A percentile compares a stretch with the other conserved stretches of the same genome.
phyloP scores from a whole-genome alignment of 192 early-diverging fungal species.

The Backusella westeae region DNA sequence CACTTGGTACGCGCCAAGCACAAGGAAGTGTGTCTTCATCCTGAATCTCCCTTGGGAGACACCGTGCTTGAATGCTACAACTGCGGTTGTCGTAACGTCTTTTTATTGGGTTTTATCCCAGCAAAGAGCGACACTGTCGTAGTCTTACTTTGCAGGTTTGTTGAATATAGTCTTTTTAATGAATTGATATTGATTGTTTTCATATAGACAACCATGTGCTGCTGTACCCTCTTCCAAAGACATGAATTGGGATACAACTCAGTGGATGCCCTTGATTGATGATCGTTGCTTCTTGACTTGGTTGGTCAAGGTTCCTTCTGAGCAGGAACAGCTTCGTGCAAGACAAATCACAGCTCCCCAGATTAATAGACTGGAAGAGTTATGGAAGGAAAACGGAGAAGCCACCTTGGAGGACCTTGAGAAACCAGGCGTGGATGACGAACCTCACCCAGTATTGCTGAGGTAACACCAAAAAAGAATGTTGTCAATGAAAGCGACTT shows the following conservation, averaged over 20 bases:
- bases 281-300: constrained; percentile 93
- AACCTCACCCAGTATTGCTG: constrained; percentile 80
- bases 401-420: constrained; percentile 82
- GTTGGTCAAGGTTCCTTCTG: constrained; percentile 89
- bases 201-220: constrained; percentile 82
- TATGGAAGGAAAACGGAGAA: constrained; percentile 79
- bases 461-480: constrained; percentile 38
- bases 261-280: constrained; percentile 96
- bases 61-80: constrained; percentile 97
- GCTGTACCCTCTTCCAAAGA: constrained; percentile 88
- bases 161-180: neutral
- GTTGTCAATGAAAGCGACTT: neutral
- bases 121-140: constrained; percentile 98
- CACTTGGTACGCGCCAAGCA: constrained; percentile 93
- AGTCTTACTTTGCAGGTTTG: constrained; percentile 89
- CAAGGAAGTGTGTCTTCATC: constrained; percentile 93
- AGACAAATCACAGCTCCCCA: constrained; percentile 80
- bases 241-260: constrained; percentile 92
- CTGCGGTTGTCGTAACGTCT: constrained; percentile 93
- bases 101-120: constrained; percentile 96
- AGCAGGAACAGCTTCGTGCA: constrained; percentile 80
- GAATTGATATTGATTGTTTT: neutral
- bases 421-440: constrained; percentile 79
- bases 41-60: constrained; percentile 91
- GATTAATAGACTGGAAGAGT: constrained; percentile 84